These are phyloP conservation scores for Lathyrus aphaca DNA, from an alignment of 306 rosid species.

Conservation along the genomic window DNA sequence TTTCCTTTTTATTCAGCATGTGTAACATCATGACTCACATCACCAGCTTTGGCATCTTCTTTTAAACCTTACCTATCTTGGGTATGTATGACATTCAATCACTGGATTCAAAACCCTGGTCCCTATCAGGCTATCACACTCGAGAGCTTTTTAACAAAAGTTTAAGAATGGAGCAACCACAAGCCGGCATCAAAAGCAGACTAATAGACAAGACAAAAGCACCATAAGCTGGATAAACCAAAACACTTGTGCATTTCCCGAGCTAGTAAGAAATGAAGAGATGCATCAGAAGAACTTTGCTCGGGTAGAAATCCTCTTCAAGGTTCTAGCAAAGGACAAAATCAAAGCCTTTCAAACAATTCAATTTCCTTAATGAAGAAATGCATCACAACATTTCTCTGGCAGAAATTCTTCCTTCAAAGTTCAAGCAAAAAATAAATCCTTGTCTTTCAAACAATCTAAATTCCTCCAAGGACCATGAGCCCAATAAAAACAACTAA, in stretches of 20 bases:
- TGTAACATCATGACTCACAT: not conserved
- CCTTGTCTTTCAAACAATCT: not conserved
- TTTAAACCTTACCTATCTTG: conserved; percentile 4
- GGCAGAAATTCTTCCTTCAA: not conserved
- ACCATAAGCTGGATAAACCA: not conserved
- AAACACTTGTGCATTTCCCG: not conserved
- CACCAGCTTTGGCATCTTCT: not conserved
- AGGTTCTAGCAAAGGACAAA: not conserved
- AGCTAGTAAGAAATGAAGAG: not conserved
- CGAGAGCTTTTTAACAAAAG: not conserved
- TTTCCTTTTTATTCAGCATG: not conserved
- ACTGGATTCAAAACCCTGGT: not conserved
- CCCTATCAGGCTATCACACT: not conserved
- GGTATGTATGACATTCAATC: not conserved
- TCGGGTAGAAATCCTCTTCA: conserved; percentile 3
- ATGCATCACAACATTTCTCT: not conserved
- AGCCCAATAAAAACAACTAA: too few relatives aligned
- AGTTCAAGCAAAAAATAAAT: conserved; percentile 14
- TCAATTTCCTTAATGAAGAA: conserved; percentile 14
- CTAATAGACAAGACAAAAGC: conserved; percentile 21
- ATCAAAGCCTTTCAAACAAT: conserved; percentile 1
- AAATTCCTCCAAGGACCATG: not conserved
- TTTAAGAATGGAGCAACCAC: not conserved
- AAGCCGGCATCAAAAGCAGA: conserved; percentile 5
- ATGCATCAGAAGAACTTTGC: conserved; percentile 9